Evolutionary conservation across 768 basidiomycete genomes (phyloP).

Genomic region (Boletus vinaceobasis): DNA sequence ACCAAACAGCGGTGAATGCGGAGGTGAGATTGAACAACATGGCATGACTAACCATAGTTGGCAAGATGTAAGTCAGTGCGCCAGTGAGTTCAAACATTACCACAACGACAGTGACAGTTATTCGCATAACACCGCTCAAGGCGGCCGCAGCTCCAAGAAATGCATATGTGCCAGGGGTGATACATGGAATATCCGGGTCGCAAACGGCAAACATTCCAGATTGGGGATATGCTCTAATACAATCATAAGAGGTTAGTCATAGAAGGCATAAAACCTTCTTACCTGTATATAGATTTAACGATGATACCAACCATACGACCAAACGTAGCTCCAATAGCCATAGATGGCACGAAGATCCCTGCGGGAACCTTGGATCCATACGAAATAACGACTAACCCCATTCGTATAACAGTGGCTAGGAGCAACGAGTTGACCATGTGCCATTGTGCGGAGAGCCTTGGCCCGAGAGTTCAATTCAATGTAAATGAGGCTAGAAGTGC

Average conservation of each 20-base stretch:
- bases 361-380: constrained; percentile 97
- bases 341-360: constrained; percentile 97
- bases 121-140: constrained; percentile 92
- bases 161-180: constrained; percentile 97
- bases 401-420: constrained; percentile 86
- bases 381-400: constrained; percentile 81
- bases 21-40: constrained; percentile 3
- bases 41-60: constrained; percentile 77
- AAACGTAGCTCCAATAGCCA: constrained; percentile 97
- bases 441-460: constrained; percentile 88
- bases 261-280: constrained; percentile 35
- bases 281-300: constrained; percentile 88
- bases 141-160: constrained; percentile 96
- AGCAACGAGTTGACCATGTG: constrained; percentile 89
- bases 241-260: background rate
- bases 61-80: constrained; percentile 93
- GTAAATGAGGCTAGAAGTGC: background rate
- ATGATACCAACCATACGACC: constrained; percentile 97
- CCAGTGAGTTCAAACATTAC: constrained; percentile 99
- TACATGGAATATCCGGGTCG: constrained; percentile 89
- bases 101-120: constrained; percentile 96
- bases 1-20: constrained; percentile 11
- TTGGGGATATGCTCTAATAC: constrained; percentile 66
- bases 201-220: constrained; percentile 90
- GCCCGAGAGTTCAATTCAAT: constrained; percentile 5